A percentile compares a stretch with the other conserved stretches of the same genome.
These are phyloP conservation scores for Tolypocladium ophioglossoides DNA, from an alignment of 2,329 filamentous ascomycete genomes.

Conservation along the genomic window DNA sequence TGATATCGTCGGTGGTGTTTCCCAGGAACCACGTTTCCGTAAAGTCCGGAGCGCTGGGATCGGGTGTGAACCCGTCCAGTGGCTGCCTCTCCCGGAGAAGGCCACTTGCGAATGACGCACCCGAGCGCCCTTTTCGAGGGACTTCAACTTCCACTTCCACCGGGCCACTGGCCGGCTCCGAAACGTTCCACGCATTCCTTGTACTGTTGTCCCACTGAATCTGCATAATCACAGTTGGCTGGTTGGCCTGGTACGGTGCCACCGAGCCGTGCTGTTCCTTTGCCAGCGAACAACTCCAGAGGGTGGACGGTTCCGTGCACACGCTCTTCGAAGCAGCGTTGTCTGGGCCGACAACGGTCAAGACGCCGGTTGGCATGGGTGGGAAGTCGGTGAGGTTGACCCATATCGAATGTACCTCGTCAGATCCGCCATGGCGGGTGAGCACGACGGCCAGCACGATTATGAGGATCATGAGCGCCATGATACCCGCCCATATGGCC, in stretches of 20 bases:
- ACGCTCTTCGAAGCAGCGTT: slow-evolving; percentile 51
- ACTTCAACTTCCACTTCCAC: slow-evolving; percentile 14
- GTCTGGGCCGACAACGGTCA: slow-evolving; percentile 66
- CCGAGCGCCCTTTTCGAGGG: slow-evolving; percentile 16
- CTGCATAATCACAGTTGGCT: slow-evolving; percentile 72
- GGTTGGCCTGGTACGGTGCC: slow-evolving; percentile 50
- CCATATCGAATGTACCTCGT: slow-evolving; percentile 45
- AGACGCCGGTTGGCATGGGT: slow-evolving; percentile 72
- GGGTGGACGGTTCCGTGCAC: slow-evolving; percentile 60
- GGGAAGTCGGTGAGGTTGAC: slow-evolving; percentile 80
- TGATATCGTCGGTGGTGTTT: slow-evolving; percentile 70
- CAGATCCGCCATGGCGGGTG: slow-evolving; percentile 13
- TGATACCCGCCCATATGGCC: slow-evolving; percentile 35
- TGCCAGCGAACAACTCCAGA: slow-evolving; percentile 82
- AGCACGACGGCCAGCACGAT: slow-evolving; percentile 50
- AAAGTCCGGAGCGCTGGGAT: slow-evolving; percentile 47
- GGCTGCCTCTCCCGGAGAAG: slow-evolving; percentile 10
- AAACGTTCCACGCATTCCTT: slow-evolving; percentile 36
- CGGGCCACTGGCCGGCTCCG: slow-evolving; percentile 14
- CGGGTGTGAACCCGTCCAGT: slow-evolving; percentile 29
- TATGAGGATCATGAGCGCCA: slow-evolving; percentile 45
- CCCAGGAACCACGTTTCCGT: slow-evolving; percentile 74
- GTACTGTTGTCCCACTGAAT: slow-evolving; percentile 62
- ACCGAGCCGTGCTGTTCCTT: slow-evolving; percentile 62
- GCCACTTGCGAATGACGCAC: slow-evolving; percentile 12